Conservation (phyloP, 176 grass and related monocot genomes). For the Raddia distichophylla region DNA sequence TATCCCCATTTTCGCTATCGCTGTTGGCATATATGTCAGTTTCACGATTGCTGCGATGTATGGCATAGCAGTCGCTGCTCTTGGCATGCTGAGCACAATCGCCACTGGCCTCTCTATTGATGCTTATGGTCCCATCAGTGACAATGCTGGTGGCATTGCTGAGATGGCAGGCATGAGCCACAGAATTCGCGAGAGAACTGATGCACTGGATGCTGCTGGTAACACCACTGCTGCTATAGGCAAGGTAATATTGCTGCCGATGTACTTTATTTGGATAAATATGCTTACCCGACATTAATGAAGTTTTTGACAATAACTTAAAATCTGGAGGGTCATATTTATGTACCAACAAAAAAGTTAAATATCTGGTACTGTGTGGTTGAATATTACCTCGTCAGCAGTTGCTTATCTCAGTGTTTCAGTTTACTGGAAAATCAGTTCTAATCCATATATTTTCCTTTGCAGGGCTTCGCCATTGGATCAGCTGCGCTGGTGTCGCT, state of each 20-base stretch:
- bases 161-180: constrained; percentile 73
- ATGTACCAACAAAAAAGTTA: background rate
- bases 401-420: too few relatives aligned
- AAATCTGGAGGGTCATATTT: background rate
- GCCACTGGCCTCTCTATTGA: constrained; percentile 49
- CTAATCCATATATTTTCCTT: background rate
- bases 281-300: too few relatives aligned
- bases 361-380: background rate
- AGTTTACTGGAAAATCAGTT: too few relatives aligned
- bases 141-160: constrained; percentile 59
- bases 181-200: constrained; percentile 53
- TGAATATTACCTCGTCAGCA: too few relatives aligned
- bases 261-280: background rate
- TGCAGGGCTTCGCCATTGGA: constrained; percentile 57
- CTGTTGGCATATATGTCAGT: constrained; percentile 54
- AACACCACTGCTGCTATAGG: constrained; percentile 59
- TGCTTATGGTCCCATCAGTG: constrained; percentile 58
- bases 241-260: constrained; percentile 36
- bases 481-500: constrained; percentile 58
- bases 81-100: constrained; percentile 62
- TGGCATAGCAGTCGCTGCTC: constrained; percentile 52
- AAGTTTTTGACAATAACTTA: too few relatives aligned
- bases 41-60: constrained; percentile 61
- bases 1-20: constrained; percentile 50
- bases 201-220: constrained; percentile 54